Evolutionary conservation across 768 basidiomycete genomes (phyloP), one percentile per base, ranked within the genome.

Genomic region (Chalciporus chontae): DNA sequence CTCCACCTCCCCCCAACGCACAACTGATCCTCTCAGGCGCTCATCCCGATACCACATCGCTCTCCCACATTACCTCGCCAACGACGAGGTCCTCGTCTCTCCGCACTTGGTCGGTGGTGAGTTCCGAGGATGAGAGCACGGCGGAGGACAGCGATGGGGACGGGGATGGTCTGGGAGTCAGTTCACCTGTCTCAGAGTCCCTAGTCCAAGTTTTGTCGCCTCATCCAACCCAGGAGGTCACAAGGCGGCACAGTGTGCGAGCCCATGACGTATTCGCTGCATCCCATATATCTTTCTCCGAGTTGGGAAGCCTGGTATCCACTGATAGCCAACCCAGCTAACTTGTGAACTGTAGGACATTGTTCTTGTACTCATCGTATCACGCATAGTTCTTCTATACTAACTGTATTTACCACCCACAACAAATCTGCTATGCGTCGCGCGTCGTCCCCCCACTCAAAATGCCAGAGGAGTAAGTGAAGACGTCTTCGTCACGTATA

Each of bases 401-500:
- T 36, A 36, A 36, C n/a, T n/a, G 21, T 4, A 31, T 9, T 14
- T 6, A 5, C 34, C 15, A 36, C 14, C 34, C 34, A 36, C 15
- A 14, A 32, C 11, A 8, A n/a, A n/a, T 31, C 34, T 36, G n/a
- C 34, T 36, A 36, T 32, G 11, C 4, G n/a, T 15, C 21, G 13
- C 23, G 15, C 24, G 40, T 23, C 40, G 14, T 13, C 4, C 17
- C 38, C 38, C 17, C 8, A 17, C n/a, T n/a, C n/a, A 18, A 38
- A 4, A 18, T 8, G 31, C 60, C 40, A 1, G 43, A 19, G 5
- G 24, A 23, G 41, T 47, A 57, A 29, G 62, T 67, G 51, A 73
- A 76, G 43, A 81, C 66, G 57, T 84, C 82, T 54, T 84, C 83
- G 56, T 84, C 82, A 0, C 74, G 69, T 27, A 81, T 66, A 15